Evolutionary conservation across 1,284 basidiomycete species (phyloP).

Genomic region (Cystobasidiaceae sp.): DNA sequence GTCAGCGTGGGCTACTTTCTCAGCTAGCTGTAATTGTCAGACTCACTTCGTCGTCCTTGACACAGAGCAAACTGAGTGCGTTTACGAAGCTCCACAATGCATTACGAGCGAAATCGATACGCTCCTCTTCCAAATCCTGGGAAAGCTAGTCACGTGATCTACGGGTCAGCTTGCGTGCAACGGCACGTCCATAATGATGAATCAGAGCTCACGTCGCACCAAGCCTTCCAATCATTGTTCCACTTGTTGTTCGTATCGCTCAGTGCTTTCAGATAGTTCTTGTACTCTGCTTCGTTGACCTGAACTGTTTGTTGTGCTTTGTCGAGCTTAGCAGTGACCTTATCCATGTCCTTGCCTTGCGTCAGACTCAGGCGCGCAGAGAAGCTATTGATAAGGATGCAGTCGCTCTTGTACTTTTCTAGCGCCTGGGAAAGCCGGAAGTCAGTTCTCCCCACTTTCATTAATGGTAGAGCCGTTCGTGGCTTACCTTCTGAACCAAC

Average conservation of each 20-base stretch:
- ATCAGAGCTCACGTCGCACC: constrained; percentile 63
- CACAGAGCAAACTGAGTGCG: constrained; percentile 88
- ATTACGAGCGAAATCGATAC: constrained; percentile 88
- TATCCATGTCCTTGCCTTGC: constrained; percentile 91
- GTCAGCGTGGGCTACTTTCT: not conserved
- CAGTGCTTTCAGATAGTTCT: constrained; percentile 74
- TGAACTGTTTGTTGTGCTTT: constrained; percentile 83
- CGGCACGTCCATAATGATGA: not conserved
- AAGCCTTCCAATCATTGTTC: constrained; percentile 90
- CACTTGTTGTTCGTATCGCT: constrained; percentile 77
- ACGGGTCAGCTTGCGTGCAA: not conserved
- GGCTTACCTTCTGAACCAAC: constrained; percentile 64
- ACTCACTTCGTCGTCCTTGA: constrained; percentile 88
- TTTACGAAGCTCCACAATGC: constrained; percentile 96
- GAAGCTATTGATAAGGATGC: constrained; percentile 89
- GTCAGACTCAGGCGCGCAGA: constrained; percentile 88
- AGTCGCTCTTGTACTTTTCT: constrained; percentile 91
- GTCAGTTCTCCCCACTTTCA: not conserved
- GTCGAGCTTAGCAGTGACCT: constrained; percentile 75
- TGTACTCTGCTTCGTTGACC: constrained; percentile 78
- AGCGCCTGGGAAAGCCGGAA: constrained; percentile 54
- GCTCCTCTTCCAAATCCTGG: constrained; percentile 92
- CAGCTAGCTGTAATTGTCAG: not conserved
- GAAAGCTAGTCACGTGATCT: too few species aligned
- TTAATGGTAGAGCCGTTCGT: not conserved